Evolutionary conservation across 2,329 filamentous ascomycete species (phyloP), one percentile per base, ranked within the genome.

Genomic region (Mollisia scopiformis): DNA sequence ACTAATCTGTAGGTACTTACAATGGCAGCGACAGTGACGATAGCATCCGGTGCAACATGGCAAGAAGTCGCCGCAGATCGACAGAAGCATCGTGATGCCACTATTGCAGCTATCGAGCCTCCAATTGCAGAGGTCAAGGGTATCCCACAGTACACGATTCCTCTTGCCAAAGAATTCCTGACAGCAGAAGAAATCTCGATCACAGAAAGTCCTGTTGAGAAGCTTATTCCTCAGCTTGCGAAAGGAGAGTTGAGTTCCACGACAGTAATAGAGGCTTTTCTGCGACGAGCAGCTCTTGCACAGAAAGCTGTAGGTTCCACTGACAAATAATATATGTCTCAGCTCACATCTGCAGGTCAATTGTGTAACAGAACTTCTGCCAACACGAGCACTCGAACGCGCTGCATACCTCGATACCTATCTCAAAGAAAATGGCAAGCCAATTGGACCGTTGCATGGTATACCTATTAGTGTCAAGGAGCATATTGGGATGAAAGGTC

Each of bases 391-490:
- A 16, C 66, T 77, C 25, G 60, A 66, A 51, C 64, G 71, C 1
- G 75, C 76, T 4, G 58, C 61, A 35, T 68, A 64, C 41, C 71
- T 77, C n/a, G 76, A 78, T 62, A 58, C 63, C 8, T 70, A 73
- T 51, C 68, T 74, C 10, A 59, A 62, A n/a, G 61, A 65, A 16
- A 63, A 73, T 55, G 67, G 67, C 49, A 71, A 68, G 31, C 68
- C 74, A 2, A 33, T 74, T n/a, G 76, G 76, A 0, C 74, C 76
- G 13, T 68, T 78, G 1, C 75, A 77, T 58, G 76, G 76, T 21
- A 71, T 87, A 2, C 84, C 84, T 0, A 82, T 82, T 41, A 79
- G 77, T 55, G 74, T 80, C 25, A 82, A 86, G 68, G 84, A 86
- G 65, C 82, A 84, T 62, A 66, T 83, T 14, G 76, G 76, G 1